Percentiles rank a stretch among this genome's conserved stretches.
phyloP scores from a whole-genome alignment of 305 asterid genomes.

The Fraxinus xanthoxyloides region DNA sequence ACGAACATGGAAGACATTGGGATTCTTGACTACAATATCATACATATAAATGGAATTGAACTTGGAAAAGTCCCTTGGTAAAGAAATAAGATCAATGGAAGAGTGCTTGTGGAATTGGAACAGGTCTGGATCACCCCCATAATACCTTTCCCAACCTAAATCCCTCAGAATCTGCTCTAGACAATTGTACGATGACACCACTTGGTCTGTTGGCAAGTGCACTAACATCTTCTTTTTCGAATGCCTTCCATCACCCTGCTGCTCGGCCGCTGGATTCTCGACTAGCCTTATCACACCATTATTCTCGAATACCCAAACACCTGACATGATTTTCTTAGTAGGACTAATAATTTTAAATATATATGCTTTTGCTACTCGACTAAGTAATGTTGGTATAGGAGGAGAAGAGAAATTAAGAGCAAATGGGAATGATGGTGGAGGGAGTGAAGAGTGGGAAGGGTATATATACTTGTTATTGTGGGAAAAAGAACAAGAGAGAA shows the following conservation, averaged over 20 bases:
- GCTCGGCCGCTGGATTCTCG: constrained; percentile 55
- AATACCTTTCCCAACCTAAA: constrained; percentile 86
- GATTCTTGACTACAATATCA: constrained; percentile 84
- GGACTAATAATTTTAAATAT: not conserved
- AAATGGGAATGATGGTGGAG: constrained; percentile 21
- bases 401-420: not conserved
- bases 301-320: constrained; percentile 84
- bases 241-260: constrained; percentile 25
- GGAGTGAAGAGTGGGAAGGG: constrained; percentile 24
- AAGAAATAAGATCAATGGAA: constrained; percentile 78
- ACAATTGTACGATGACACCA: constrained; percentile 53
- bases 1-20: constrained; percentile 75
- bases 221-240: constrained; percentile 59
- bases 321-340: constrained; percentile 48
- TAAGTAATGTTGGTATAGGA: not conserved
- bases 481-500: constrained; percentile 27
- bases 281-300: constrained; percentile 77
- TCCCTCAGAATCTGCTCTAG: constrained; percentile 58
- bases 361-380: not conserved
- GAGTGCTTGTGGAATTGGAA: constrained; percentile 72
- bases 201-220: constrained; percentile 63
- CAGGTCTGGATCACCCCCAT: constrained; percentile 64
- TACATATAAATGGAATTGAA: constrained; percentile 81
- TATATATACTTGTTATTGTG: constrained; percentile 40
- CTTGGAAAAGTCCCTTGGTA: constrained; percentile 66